Evolutionary conservation across 805 yeast species (phyloP).

Genomic region (Barnettozyma botsteinii): DNA sequence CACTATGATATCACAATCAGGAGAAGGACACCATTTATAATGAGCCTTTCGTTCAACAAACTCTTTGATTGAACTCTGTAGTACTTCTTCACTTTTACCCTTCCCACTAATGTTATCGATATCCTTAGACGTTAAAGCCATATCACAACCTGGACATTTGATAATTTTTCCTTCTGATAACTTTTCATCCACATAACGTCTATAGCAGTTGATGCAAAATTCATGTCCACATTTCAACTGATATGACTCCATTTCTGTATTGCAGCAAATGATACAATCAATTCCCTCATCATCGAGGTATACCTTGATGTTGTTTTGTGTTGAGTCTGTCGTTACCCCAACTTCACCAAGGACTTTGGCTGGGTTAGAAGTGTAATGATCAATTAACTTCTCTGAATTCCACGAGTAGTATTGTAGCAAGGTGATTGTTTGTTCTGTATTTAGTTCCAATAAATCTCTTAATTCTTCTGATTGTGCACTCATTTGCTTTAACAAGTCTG

Average conservation of each 20-base stretch:
- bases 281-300: conserved; percentile 26
- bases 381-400: conserved; percentile 55
- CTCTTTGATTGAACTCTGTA: conserved; percentile 36
- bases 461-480: conserved; percentile 29
- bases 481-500: conserved; percentile 19
- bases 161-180: conserved; percentile 41
- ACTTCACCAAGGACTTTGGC: conserved; percentile 29
- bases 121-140: conserved; percentile 32
- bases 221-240: conserved; percentile 63
- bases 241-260: conserved; percentile 41
- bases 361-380: conserved; percentile 44
- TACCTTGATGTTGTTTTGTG: neutral
- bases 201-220: conserved; percentile 67
- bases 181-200: conserved; percentile 47
- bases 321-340: conserved; percentile 25
- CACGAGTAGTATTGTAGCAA: conserved; percentile 47
- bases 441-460: conserved; percentile 32
- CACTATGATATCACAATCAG: conserved; percentile 65
- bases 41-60: conserved; percentile 47
- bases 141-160: conserved; percentile 59
- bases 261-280: conserved; percentile 70
- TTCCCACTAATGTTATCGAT: conserved; percentile 36
- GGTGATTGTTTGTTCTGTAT: conserved; percentile 35
- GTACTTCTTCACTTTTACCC: conserved; percentile 26
- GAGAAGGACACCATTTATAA: conserved; percentile 78